Evolutionary conservation across 164 flowering plant genomes (phyloP).

Genomic region (Santalum album): DNA sequence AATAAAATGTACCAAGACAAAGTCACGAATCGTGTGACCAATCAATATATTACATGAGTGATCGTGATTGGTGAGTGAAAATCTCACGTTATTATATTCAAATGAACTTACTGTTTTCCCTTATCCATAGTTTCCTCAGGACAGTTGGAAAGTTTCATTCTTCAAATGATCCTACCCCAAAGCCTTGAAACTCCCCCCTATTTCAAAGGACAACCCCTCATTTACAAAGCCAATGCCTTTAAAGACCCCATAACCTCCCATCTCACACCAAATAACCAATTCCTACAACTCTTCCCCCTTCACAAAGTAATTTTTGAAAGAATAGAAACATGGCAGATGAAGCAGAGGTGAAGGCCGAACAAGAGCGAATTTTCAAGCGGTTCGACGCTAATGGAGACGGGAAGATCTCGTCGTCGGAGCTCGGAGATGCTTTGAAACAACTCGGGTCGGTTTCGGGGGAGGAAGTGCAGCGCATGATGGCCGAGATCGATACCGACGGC

Average conservation of each 20-base stretch:
- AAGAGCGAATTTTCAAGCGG: constrained; percentile 42
- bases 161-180: not conserved
- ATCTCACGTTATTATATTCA: too few relatives aligned
- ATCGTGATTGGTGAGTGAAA: too few relatives aligned
- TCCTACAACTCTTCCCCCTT: too few relatives aligned
- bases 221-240: not conserved
- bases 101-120: too few relatives aligned
- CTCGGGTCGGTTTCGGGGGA: constrained; percentile 38
- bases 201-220: not conserved
- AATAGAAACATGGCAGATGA: constrained; percentile 30
- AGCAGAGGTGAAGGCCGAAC: constrained; percentile 16
- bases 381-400: constrained; percentile 56
- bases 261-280: not conserved
- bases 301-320: too few relatives aligned
- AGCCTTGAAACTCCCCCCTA: not conserved
- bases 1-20: too few relatives aligned
- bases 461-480: constrained; percentile 45
- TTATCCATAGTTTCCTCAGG: too few relatives aligned
- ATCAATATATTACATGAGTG: too few relatives aligned
- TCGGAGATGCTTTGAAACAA: constrained; percentile 42
- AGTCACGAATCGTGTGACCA: too few relatives aligned
- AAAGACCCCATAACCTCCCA: not conserved
- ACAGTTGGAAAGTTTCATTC: not conserved
- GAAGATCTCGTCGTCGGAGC: constrained; percentile 41
- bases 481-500: constrained; percentile 56